Evolutionary conservation across 805 yeast genomes (phyloP).

Genomic region (Cyberlindnera petersonii): DNA sequence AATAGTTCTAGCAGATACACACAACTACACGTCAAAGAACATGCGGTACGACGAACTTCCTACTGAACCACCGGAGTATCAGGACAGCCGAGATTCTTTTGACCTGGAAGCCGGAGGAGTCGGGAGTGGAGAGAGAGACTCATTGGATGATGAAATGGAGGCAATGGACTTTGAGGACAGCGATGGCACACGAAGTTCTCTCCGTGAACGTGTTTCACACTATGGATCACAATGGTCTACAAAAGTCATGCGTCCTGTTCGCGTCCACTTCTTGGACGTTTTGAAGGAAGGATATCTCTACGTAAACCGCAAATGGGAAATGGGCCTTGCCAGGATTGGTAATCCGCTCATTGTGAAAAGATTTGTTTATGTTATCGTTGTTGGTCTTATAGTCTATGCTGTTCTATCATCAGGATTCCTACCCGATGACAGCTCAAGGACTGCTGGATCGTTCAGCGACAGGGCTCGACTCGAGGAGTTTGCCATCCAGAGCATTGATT

Average conservation of each 20-base stretch:
- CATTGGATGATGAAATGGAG: slow-evolving; percentile 35
- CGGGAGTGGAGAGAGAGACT: no score
- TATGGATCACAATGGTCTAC: slow-evolving; percentile 3
- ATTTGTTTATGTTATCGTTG: slow-evolving; percentile 61
- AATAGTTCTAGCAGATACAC: no score
- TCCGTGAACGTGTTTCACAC: slow-evolving; percentile 24
- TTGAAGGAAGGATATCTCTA: slow-evolving; percentile 35
- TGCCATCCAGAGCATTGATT: slow-evolving; percentile 49
- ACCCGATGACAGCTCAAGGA: slow-evolving; percentile 38
- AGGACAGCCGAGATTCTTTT: neutral
- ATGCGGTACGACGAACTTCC: slow-evolving; percentile 13
- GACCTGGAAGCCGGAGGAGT: slow-evolving; percentile 3
- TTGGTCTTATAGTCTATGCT: slow-evolving; percentile 54
- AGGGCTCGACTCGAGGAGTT: slow-evolving; percentile 46
- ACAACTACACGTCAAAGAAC: no score
- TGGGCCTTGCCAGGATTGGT: slow-evolving; percentile 60
- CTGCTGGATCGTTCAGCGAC: slow-evolving; percentile 62
- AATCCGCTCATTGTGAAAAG: slow-evolving; percentile 83
- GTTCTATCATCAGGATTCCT: slow-evolving; percentile 55
- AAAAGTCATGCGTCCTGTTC: slow-evolving; percentile 11
- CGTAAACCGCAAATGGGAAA: slow-evolving; percentile 46
- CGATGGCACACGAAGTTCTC: slow-evolving; percentile 1
- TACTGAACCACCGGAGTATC: slow-evolving; percentile 25
- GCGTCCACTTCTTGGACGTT: slow-evolving; percentile 41
- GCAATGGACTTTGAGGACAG: slow-evolving; percentile 31